phyloP scores from a whole-genome alignment of 805 yeast species.

The Priceomyces castillae region DNA sequence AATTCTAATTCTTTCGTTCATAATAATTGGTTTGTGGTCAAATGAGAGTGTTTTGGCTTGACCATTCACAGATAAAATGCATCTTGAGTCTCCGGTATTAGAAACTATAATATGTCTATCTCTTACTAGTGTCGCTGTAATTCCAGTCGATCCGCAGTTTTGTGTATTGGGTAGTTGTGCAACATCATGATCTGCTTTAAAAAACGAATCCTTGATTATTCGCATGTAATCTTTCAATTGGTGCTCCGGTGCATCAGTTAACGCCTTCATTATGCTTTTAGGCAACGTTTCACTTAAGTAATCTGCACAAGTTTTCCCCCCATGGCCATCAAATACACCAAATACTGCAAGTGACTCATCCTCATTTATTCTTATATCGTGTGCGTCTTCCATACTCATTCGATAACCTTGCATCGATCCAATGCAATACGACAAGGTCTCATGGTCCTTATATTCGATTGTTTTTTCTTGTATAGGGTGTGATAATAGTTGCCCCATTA shows the following conservation, averaged over 20 bases:
- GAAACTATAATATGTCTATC: conserved; percentile 50
- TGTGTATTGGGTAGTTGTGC: conserved; percentile 20
- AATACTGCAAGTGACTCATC: conserved; percentile 47
- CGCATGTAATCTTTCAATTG: conserved; percentile 16
- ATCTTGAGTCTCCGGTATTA: conserved; percentile 76
- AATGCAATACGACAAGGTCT: conserved; percentile 53
- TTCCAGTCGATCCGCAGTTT: conserved; percentile 45
- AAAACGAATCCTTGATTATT: conserved; percentile 32
- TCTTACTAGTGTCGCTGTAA: conserved; percentile 29
- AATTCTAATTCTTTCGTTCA: conserved; percentile 44
- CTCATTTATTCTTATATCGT: conserved; percentile 49
- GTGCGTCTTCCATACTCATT: conserved; percentile 74
- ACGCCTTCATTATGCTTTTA: conserved; percentile 26
- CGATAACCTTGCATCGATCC: conserved; percentile 82
- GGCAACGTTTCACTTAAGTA: conserved; percentile 47
- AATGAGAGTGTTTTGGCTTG: conserved; percentile 51
- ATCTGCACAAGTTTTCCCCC: conserved; percentile 62
- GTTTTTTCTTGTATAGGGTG: conserved; percentile 71
- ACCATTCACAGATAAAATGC: conserved; percentile 55
- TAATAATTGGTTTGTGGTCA: conserved; percentile 43
- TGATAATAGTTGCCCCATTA: conserved; percentile 73
- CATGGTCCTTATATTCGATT: conserved; percentile 46
- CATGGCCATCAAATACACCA: conserved; percentile 83
- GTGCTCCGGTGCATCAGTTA: conserved; percentile 15
- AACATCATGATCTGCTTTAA: conserved; percentile 34